Conservation (phyloP, 495 filamentous ascomycete species). For the Oleoguttula mirabilis region DNA sequence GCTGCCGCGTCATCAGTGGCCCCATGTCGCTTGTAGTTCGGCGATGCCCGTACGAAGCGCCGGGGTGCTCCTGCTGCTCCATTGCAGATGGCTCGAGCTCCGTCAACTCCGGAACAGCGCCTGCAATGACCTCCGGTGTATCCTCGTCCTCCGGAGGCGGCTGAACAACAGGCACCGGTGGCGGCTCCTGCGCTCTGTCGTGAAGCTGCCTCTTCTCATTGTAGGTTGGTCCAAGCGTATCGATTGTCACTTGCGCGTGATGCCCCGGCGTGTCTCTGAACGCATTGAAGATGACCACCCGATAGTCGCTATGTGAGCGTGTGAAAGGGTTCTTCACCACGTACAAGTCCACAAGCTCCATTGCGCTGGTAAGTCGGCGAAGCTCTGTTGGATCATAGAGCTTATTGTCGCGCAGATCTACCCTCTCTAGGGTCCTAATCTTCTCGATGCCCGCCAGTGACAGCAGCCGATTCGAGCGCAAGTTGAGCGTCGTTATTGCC, state of each 20-base stretch:
- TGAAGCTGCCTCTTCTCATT: constrained; percentile 71
- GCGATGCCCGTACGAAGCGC: constrained; percentile 25
- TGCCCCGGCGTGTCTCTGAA: constrained; percentile 90
- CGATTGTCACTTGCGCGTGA: constrained; percentile 79
- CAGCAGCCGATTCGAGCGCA: constrained; percentile 75
- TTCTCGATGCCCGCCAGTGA: constrained; percentile 87
- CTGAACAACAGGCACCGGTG: constrained; percentile 65
- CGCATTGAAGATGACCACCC: constrained; percentile 86
- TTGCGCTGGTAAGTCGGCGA: constrained; percentile 76
- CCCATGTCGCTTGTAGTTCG: constrained; percentile 27
- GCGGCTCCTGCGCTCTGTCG: constrained; percentile 66
- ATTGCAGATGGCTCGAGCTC: constrained; percentile 1
- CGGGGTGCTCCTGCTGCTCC: not conserved
- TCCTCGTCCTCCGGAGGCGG: constrained; percentile 37
- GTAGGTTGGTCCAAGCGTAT: constrained; percentile 66
- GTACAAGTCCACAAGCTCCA: constrained; percentile 85
- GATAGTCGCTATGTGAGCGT: constrained; percentile 72
- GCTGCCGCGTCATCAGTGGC: constrained; percentile 14
- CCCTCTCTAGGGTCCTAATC: constrained; percentile 70
- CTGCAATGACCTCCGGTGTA: not conserved
- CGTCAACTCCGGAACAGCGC: not conserved
- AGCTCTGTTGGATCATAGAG: constrained; percentile 82
- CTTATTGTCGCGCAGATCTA: constrained; percentile 87
- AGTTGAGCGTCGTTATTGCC: constrained; percentile 84
- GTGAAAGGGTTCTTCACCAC: constrained; percentile 83